These are phyloP conservation scores for Pichia exigua DNA, from an alignment of 805 yeast genomes.

Conservation along the genomic window DNA sequence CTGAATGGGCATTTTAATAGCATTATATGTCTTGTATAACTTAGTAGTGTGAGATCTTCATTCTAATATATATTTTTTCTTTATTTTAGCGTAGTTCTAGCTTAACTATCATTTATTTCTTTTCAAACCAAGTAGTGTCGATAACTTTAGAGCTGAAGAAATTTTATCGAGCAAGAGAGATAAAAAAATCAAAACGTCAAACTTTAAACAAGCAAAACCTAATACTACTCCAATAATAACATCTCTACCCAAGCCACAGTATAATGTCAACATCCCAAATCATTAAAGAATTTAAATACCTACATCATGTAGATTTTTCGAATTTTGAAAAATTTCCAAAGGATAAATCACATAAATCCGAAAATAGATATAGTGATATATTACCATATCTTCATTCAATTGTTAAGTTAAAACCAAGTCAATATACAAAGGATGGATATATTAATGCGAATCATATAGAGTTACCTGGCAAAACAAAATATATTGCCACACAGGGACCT, in stretches of 20 bases:
- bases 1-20: conserved; percentile 23
- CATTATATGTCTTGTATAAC: not conserved
- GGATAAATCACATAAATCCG: not conserved
- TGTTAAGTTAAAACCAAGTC: not conserved
- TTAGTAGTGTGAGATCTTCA: not conserved
- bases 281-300: not conserved
- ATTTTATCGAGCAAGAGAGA: too few relatives aligned
- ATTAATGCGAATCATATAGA: conserved; percentile 32
- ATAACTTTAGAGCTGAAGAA: too few relatives aligned
- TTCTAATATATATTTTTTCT: not conserved
- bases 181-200: too few relatives aligned
- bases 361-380: conserved; percentile 54
- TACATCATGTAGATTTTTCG: not conserved
- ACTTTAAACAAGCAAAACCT: too few relatives aligned
- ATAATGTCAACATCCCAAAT: not conserved
- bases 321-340: not conserved
- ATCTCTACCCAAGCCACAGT: too few relatives aligned
- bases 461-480: conserved; percentile 17
- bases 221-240: too few relatives aligned
- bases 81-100: too few relatives aligned
- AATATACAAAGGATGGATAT: conserved; percentile 29
- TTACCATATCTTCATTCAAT: conserved; percentile 52
- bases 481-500: conserved; percentile 70
- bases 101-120: too few relatives aligned
- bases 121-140: too few relatives aligned